Evolutionary conservation across 2,329 filamentous ascomycete species (phyloP), one percentile per base, ranked within the genome.

Genomic region (Lasiodiplodia gonubiensis): DNA sequence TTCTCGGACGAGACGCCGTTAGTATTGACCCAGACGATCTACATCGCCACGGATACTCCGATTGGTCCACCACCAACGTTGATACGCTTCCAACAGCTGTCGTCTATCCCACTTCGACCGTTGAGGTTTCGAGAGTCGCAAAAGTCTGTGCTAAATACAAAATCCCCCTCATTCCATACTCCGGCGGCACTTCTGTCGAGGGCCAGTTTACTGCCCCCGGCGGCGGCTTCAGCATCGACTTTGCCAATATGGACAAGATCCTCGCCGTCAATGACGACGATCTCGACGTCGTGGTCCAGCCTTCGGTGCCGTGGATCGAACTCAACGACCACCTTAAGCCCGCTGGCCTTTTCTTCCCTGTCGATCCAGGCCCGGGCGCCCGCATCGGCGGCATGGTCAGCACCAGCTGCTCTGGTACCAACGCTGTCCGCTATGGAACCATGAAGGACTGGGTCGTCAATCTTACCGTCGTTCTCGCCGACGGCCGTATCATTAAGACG

Each of bases 271-370:
- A 97, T 76, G 89, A 91, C 72, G 90, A 92, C 6, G 94, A 97
- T 76, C 92, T 97, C 91, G 94, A 97, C 73, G 85, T 97, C 61
- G 91, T 97, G 5, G 93, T 97, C 4, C 94, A 97, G 77, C 94
- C 94, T 3, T 92, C 91, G 8, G 90, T 97, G 10, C 90, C 91
- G n/a, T 97, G 93, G 93, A 93, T 96, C 86, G 88, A 91, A 64
- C 81, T 97, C 67, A 97, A 97, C 73, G 88, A 90, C 70, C 84
- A 88, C 57, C 88, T 91, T 73, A 87, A 90, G 78, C 84, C 87
- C 48, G 89, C 87, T 4, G 92, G 92, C 0, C 86, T 97, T 1
- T 97, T 97, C 81, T 96, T 97, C 76, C 94, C 94, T 0, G 89
- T 97, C 18, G 94, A 97, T 74, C 94, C 94, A 16, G 92, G 92